Percentiles rank a stretch among this genome's conserved stretches.
Evolutionary conservation across 2,329 filamentous ascomycete genomes (phyloP).

Genomic region (Penicillium sp.): DNA sequence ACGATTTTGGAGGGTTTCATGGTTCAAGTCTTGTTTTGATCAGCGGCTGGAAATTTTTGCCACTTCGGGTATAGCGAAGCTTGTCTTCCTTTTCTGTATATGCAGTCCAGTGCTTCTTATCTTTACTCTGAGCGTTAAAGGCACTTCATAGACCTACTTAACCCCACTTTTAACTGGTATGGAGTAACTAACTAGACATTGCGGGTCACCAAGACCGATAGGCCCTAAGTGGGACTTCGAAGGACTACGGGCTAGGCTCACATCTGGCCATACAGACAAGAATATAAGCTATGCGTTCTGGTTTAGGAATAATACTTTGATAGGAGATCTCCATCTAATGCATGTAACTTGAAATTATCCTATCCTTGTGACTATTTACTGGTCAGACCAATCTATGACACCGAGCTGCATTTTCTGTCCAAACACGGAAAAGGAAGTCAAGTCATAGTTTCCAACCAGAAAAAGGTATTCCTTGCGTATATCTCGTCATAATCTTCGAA

Average conservation of each 20-base stretch:
- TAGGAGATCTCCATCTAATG: neutral
- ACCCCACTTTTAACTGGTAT: neutral
- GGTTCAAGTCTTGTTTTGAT: neutral
- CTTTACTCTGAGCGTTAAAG: conserved; percentile 3
- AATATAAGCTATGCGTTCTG: neutral
- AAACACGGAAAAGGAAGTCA: conserved; percentile 29
- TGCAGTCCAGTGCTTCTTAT: conserved; percentile 20
- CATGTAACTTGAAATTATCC: neutral
- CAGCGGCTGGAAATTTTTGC: conserved; percentile 36
- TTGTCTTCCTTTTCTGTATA: conserved; percentile 30
- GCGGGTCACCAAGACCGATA: no score
- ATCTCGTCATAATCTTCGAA: conserved; percentile 6
- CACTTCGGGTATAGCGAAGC: conserved; percentile 29
- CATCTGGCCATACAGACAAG: neutral
- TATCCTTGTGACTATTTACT: neutral
- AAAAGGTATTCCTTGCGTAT: conserved; percentile 17
- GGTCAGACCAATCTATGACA: neutral
- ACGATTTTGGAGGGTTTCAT: neutral
- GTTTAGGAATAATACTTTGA: neutral
- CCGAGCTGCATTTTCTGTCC: conserved; percentile 28
- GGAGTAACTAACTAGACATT: neutral
- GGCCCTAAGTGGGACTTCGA: neutral
- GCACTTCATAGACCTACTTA: neutral
- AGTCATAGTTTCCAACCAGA: conserved; percentile 12
- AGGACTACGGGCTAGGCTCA: neutral